Base-by-base conservation (phyloP, 148 eudicot genomes). In the Pouteria glomerata region DNA sequence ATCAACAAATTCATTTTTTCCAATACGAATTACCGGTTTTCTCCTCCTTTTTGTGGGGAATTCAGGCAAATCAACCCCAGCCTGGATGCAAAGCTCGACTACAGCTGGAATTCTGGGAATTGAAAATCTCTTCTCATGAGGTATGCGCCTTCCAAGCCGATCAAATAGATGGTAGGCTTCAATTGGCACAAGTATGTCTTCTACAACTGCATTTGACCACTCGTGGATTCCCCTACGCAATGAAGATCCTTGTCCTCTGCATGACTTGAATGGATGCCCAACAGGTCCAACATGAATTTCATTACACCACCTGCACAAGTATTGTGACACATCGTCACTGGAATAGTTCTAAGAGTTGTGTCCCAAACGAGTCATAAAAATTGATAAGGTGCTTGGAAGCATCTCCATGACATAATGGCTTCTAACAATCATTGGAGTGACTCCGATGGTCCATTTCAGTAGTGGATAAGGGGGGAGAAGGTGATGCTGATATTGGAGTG, bases 71-170 rank as follows among this genome's bases (percentile, higher is more conserved):
- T 82, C 81, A 30, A 95, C 97, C 6, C 99, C 99, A 23, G 97
- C 97, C 82, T 92, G 97, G 69, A 92, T 87, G 86, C 99, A 95
- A 63, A 95, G 92, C 83, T 95, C 99, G 31, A 89, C 85, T 11
- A 92, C 68, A 73, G 99, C 93, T 42, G 96, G 94, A 18, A 95
- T 66, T 69, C 99, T 82, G 6, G 97, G 99, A 76, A 92, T 78
- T 59, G 94, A 81, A 75, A 92, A 95, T 77, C 97, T 86, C 70
- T 95, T 94, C 7, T 85, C 87, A 26, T 95, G 99, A 52, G 91
- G 27, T 29, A 95, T 89, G 21, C 94, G 96, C 78, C 65, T 89
- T 53, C 94, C 85, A 5, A 95, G 90, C 68, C 94, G 92, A 74
- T 95, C 99, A 50, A 84, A 80, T 30, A 95, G 79, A 75, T 95